Evolutionary conservation across 345 rosid genomes (phyloP).

Genomic region (Bruguiera sexangula): DNA sequence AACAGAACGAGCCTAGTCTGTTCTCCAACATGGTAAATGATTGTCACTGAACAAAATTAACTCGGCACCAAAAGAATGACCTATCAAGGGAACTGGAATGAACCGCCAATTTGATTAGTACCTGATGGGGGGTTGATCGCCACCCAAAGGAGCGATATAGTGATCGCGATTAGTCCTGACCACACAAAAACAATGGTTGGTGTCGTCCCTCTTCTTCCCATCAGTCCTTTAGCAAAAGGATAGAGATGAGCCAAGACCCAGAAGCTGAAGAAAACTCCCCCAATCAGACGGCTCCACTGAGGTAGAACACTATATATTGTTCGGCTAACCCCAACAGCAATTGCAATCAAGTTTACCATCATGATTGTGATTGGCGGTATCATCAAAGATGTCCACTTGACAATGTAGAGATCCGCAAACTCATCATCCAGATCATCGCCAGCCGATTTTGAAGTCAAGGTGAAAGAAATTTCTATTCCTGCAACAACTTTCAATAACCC

Average conservation of each 20-base stretch:
- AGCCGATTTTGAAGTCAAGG: slow-evolving; percentile 75
- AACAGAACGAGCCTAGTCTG: slow-evolving; percentile 14
- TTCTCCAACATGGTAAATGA: slow-evolving; percentile 21
- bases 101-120: slow-evolving; percentile 71
- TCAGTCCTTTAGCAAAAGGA: slow-evolving; percentile 92
- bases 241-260: slow-evolving; percentile 99
- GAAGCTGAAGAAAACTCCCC: slow-evolving; percentile 97
- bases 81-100: slow-evolving; percentile 82
- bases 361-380: slow-evolving; percentile 90
- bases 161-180: slow-evolving; percentile 94
- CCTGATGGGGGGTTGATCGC: slow-evolving; percentile 87
- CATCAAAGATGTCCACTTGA: slow-evolving; percentile 89
- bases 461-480: slow-evolving; percentile 91
- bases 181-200: slow-evolving; percentile 96
- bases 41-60: slow-evolving; percentile 11
- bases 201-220: slow-evolving; percentile 97
- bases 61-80: slow-evolving; percentile 22
- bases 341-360: slow-evolving; percentile 85
- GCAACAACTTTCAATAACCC: slow-evolving; percentile 87
- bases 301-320: slow-evolving; percentile 83
- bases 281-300: slow-evolving; percentile 78
- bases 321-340: slow-evolving; percentile 90
- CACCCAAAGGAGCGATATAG: slow-evolving; percentile 95
- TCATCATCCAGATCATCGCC: slow-evolving; percentile 93
- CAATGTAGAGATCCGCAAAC: slow-evolving; percentile 79